Percentiles rank a stretch among this genome's conserved stretches.
Evolutionary conservation across 129 eudicot species (phyloP).

Genomic region (Solidago caesia): DNA sequence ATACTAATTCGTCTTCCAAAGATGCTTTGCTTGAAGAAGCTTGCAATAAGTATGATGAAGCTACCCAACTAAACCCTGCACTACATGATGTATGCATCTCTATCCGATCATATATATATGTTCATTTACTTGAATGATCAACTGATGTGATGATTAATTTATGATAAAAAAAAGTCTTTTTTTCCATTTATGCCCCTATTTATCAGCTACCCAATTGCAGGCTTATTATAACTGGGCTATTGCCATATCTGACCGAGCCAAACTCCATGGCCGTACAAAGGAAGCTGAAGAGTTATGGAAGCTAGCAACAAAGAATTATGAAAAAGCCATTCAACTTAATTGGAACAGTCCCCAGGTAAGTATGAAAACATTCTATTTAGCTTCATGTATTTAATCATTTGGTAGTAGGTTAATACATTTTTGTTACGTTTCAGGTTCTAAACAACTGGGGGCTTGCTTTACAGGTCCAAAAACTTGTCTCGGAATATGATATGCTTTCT

Average conservation of each 20-base stretch:
- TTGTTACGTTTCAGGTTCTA: slow-evolving; percentile 54
- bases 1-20: slow-evolving; percentile 72
- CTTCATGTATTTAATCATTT: neutral
- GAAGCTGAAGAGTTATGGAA: slow-evolving; percentile 97
- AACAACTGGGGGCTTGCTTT: slow-evolving; percentile 91
- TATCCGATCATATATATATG: neutral
- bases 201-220: slow-evolving; percentile 33
- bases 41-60: slow-evolving; percentile 88
- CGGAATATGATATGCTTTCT: slow-evolving; percentile 7
- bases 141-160: neutral
- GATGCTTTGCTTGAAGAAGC: slow-evolving; percentile 97
- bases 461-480: slow-evolving; percentile 50
- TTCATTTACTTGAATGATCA: neutral
- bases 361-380: neutral
- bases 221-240: slow-evolving; percentile 97
- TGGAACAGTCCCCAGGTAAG: slow-evolving; percentile 98
- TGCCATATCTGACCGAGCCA: slow-evolving; percentile 93
- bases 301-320: slow-evolving; percentile 88
- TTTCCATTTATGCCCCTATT: neutral
- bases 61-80: slow-evolving; percentile 82
- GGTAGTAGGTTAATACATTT: neutral
- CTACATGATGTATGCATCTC: slow-evolving; percentile 62
- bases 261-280: slow-evolving; percentile 89
- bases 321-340: slow-evolving; percentile 69
- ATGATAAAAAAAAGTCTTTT: too few relatives aligned